These are phyloP conservation scores for Cubamyces sp. DNA, from an alignment of 768 basidiomycete species.

Conservation along the genomic window DNA sequence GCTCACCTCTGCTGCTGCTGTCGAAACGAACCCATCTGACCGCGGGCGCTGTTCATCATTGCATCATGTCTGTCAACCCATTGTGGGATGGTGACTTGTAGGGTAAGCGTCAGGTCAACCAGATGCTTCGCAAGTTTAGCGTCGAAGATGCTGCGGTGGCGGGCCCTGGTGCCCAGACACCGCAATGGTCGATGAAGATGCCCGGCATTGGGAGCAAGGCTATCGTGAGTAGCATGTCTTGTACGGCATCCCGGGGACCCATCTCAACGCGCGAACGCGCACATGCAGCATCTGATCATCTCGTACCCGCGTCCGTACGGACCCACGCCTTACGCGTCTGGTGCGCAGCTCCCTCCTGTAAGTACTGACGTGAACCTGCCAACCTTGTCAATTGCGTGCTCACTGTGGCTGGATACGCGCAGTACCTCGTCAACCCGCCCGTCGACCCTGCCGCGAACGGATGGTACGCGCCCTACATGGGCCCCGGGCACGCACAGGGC, in stretches of 20 bases:
- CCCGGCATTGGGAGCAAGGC: slow-evolving; percentile 44
- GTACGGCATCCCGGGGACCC: neutral
- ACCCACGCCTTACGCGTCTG: slow-evolving; percentile 45
- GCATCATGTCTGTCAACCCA: neutral
- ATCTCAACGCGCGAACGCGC: neutral
- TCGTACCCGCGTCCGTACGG: slow-evolving; percentile 40
- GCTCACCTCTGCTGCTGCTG: neutral
- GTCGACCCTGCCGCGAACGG: slow-evolving; percentile 35
- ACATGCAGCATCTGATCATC: slow-evolving; percentile 43
- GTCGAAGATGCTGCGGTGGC: slow-evolving; percentile 40
- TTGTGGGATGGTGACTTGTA: slow-evolving; percentile 24
- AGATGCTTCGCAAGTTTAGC: slow-evolving; percentile 45
- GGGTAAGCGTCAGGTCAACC: slow-evolving; percentile 47
- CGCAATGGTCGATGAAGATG: slow-evolving; percentile 47
- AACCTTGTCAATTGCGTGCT: too few species aligned
- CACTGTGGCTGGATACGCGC: neutral
- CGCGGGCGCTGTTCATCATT: neutral
- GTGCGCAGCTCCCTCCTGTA: slow-evolving; percentile 49
- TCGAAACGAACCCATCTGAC: neutral
- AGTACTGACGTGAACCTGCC: slow-evolving; percentile 15
- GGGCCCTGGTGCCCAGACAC: slow-evolving; percentile 32
- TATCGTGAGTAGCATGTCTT: slow-evolving; percentile 37
- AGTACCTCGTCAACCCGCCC: slow-evolving; percentile 45
- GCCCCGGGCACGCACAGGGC: slow-evolving; percentile 31
- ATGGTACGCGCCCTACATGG: slow-evolving; percentile 38